phyloP scores from a whole-genome alignment of 129 eudicot genomes.

The Heracleum sosnowskyi region DNA sequence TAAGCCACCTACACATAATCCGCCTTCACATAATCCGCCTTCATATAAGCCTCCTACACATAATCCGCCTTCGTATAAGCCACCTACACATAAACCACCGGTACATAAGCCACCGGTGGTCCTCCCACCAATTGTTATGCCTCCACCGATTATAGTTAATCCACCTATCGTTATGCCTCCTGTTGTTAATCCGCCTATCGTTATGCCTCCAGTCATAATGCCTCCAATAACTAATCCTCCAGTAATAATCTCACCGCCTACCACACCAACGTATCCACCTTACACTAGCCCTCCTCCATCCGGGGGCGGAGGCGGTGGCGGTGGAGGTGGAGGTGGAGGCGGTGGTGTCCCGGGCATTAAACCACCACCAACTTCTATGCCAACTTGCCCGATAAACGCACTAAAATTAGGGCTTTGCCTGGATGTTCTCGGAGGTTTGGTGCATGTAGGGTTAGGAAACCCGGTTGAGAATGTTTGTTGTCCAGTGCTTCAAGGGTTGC shows the following conservation, averaged over 20 bases:
- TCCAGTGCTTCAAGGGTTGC: constrained; percentile 78
- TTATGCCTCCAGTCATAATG: constrained; percentile 29
- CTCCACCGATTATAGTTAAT: constrained; percentile 26
- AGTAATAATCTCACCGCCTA: constrained; percentile 34
- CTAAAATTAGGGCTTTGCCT: constrained; percentile 81
- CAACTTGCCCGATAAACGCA: constrained; percentile 77
- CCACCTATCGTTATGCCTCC: constrained; percentile 38
- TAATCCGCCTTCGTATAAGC: neutral
- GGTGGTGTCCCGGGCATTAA: constrained; percentile 20
- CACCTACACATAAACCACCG: neutral
- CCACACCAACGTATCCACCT: constrained; percentile 40
- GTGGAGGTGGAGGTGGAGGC: constrained; percentile 35
- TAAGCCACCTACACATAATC: neutral
- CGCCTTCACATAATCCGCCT: neutral
- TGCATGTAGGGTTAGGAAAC: constrained; percentile 75
- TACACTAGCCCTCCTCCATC: constrained; percentile 37
- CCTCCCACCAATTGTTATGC: constrained; percentile 39
- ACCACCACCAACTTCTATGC: constrained; percentile 22
- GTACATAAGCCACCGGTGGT: constrained; percentile 23
- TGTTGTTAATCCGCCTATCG: constrained; percentile 18
- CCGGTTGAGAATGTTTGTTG: constrained; percentile 71
- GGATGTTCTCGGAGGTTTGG: constrained; percentile 79
- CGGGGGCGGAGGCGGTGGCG: constrained; percentile 33
- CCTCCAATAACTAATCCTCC: constrained; percentile 44
- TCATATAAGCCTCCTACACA: neutral